These are phyloP conservation scores for Candida buenavistaensis DNA, from an alignment of 1,139 yeast species.

Conservation along the genomic window DNA sequence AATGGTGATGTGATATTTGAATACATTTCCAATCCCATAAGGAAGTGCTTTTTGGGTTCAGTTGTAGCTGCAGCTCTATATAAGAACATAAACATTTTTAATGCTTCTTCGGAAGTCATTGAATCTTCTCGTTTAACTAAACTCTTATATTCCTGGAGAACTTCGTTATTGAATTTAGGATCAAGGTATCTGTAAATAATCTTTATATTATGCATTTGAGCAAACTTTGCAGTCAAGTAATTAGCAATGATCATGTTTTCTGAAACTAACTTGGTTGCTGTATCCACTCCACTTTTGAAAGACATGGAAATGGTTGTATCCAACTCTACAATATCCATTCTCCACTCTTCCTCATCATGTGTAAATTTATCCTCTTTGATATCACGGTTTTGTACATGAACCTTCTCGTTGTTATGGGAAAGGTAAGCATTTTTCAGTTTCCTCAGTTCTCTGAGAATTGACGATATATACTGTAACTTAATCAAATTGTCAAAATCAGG, in stretches of 20 bases:
- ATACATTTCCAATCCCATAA: conserved; percentile 65
- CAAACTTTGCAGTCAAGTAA: conserved; percentile 55
- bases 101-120: conserved; percentile 18
- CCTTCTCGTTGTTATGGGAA: no score
- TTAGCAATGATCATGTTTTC: conserved; percentile 85
- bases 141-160: conserved; percentile 42
- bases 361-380: not conserved
- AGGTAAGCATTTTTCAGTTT: conserved; percentile 6
- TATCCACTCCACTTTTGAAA: conserved; percentile 3
- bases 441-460: conserved; percentile 13
- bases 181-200: conserved; percentile 51
- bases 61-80: conserved; percentile 33
- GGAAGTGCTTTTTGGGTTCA: conserved; percentile 50
- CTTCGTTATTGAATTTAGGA: conserved; percentile 25
- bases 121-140: conserved; percentile 28
- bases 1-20: conserved; percentile 88
- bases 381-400: no score
- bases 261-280: conserved; percentile 52
- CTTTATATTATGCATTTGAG: conserved; percentile 48
- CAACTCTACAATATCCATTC: no score
- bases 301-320: no score
- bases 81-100: conserved; percentile 19
- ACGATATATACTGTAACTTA: conserved; percentile 30
- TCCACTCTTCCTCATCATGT: not conserved
- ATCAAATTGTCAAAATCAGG: conserved; percentile 26